A percentile compares a stretch with the other conserved stretches of the same genome.
phyloP scores from a whole-genome alignment of 257 asterid species.

The Plectranthus barbatus region DNA sequence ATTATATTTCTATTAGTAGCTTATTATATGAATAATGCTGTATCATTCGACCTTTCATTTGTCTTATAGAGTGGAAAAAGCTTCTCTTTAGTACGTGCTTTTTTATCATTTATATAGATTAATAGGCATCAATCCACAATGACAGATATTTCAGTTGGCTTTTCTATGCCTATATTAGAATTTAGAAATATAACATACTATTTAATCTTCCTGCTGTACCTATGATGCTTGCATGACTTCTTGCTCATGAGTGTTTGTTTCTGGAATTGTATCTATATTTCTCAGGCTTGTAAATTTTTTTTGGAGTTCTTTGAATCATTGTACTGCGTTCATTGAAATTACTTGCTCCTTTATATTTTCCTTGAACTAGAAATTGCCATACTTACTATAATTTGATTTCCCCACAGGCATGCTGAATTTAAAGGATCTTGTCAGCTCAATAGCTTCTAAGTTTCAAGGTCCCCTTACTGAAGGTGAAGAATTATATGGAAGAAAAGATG shows the following conservation, averaged over 20 bases:
- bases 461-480: conserved; percentile 61
- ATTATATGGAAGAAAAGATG: conserved; percentile 64
- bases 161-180: neutral
- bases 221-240: conserved; percentile 6
- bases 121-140: neutral
- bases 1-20: neutral
- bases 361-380: neutral
- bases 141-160: neutral
- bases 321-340: conserved; percentile 5
- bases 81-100: neutral
- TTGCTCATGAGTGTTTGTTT: neutral
- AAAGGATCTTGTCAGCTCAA: conserved; percentile 62
- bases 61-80: neutral
- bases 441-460: conserved; percentile 71
- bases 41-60: neutral
- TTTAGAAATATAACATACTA: conserved; percentile 1
- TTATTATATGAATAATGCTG: neutral
- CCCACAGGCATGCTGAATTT: conserved; percentile 76
- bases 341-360: conserved; percentile 5
- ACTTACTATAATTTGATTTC: neutral
- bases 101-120: neutral
- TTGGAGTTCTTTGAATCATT: conserved; percentile 1
- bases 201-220: neutral
- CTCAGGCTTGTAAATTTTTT: neutral
- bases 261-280: neutral